Percentiles rank a stretch among this genome's conserved stretches.
These are phyloP conservation scores for Candida ficus DNA, from an alignment of 805 yeast species.

Conservation along the genomic window DNA sequence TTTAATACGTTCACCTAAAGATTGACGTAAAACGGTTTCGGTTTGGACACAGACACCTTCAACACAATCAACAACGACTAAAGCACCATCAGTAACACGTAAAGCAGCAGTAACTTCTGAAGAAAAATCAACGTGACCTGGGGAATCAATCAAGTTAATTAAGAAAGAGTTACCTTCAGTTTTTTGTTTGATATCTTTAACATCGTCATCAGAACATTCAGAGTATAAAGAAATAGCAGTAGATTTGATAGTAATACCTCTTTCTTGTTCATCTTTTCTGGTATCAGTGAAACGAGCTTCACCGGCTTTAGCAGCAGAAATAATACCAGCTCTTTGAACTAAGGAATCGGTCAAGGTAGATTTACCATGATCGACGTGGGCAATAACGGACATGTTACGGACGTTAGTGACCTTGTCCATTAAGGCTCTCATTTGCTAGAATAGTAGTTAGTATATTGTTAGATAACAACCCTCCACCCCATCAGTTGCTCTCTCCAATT, in stretches of 20 bases:
- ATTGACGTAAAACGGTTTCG: conserved; percentile 98
- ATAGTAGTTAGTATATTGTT: not conserved
- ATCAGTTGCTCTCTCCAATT: too few species aligned
- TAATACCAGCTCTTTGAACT: conserved; percentile 99
- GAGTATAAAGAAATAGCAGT: conserved; percentile 97
- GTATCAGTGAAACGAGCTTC: conserved; percentile 99
- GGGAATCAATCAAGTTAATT: conserved; percentile 98
- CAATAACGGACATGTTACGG: conserved; percentile 99
- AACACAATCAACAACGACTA: conserved; percentile 97
- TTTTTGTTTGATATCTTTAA: conserved; percentile 83
- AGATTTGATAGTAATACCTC: conserved; percentile 99
- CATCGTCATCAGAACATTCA: conserved; percentile 81
- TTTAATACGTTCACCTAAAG: conserved; percentile 98
- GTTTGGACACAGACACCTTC: conserved; percentile 99
- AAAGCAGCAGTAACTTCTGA: conserved; percentile 99
- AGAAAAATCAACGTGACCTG: conserved; percentile 99
- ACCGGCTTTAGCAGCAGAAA: conserved; percentile 99
- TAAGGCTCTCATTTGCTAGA: conserved; percentile 89
- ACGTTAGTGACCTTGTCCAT: conserved; percentile 99
- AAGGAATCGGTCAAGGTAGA: conserved; percentile 98
- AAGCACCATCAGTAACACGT: conserved; percentile 99
- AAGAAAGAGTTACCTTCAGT: conserved; percentile 87
- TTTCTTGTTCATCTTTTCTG: conserved; percentile 99
- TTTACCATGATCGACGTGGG: conserved; percentile 99
- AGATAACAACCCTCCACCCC: too few species aligned